Percentiles rank a stretch among this genome's conserved stretches.
These are phyloP conservation scores for Ogataea zsoltii DNA, from an alignment of 805 yeast species.

Conservation along the genomic window DNA sequence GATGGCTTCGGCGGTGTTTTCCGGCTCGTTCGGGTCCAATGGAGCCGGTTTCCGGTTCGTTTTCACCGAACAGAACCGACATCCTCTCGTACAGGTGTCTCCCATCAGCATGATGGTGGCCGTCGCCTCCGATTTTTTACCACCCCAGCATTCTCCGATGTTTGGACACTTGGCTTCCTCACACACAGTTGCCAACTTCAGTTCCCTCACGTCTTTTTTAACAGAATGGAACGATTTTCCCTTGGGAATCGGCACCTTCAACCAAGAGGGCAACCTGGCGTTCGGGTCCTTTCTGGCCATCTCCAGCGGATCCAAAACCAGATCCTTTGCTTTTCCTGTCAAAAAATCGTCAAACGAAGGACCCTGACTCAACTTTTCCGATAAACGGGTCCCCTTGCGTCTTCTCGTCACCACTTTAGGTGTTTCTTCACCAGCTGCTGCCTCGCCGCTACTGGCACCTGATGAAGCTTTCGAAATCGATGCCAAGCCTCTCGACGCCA, in stretches of 20 bases:
- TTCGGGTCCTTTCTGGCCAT: constrained; percentile 67
- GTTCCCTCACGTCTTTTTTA: constrained; percentile 83
- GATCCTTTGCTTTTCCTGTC: constrained; percentile 72
- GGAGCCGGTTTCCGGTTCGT: constrained; percentile 85
- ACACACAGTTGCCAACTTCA: constrained; percentile 92
- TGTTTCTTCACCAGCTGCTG: not conserved
- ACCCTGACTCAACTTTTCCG: constrained; percentile 74
- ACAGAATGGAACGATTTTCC: constrained; percentile 81
- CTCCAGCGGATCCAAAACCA: constrained; percentile 73
- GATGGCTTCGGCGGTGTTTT: constrained; percentile 95
- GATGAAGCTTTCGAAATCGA: constrained; percentile 4
- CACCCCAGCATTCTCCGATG: constrained; percentile 99
- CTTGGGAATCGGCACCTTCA: constrained; percentile 95
- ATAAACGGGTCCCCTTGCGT: constrained; percentile 58
- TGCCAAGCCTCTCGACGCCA: constrained; percentile 4
- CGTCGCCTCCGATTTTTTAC: constrained; percentile 88
- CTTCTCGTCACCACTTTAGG: constrained; percentile 34
- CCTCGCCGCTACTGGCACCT: not conserved
- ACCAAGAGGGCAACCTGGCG: constrained; percentile 86
- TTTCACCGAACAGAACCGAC: constrained; percentile 96
- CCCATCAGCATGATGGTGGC: constrained; percentile 98
- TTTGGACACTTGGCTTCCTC: constrained; percentile 99
- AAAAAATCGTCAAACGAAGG: constrained; percentile 94
- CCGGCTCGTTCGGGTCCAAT: constrained; percentile 96
- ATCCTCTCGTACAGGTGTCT: constrained; percentile 99